phyloP scores from a whole-genome alignment of 257 asterid species.

The Nicotiana otophora region DNA sequence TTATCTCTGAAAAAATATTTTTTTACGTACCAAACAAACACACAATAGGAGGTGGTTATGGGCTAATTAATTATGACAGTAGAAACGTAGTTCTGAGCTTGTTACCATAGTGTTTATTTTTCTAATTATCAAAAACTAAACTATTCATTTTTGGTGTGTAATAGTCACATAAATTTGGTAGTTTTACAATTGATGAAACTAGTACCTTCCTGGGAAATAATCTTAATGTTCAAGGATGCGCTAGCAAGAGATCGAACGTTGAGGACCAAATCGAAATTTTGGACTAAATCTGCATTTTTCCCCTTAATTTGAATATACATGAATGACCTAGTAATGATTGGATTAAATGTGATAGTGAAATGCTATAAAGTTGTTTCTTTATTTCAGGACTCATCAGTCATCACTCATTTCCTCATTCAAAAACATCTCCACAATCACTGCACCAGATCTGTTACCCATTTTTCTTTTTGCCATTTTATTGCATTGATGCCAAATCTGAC shows the following conservation, averaged over 20 bases:
- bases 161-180: too few relatives aligned
- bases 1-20: too few relatives aligned
- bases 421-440: background rate
- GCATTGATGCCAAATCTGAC: background rate
- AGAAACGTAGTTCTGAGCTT: too few relatives aligned
- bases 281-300: background rate
- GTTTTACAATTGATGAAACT: too few relatives aligned
- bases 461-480: background rate
- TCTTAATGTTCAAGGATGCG: background rate
- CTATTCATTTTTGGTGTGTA: too few relatives aligned
- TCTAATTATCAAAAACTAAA: too few relatives aligned
- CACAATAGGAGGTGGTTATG: too few relatives aligned
- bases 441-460: background rate
- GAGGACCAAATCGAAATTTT: background rate
- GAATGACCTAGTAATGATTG: slow-evolving; percentile 1
- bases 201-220: background rate
- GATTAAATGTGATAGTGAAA: background rate
- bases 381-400: slow-evolving; percentile 13
- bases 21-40: too few relatives aligned
- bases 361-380: slow-evolving; percentile 1
- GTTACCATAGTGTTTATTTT: too few relatives aligned
- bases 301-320: background rate
- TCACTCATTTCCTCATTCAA: slow-evolving; percentile 12
- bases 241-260: background rate
- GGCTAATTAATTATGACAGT: too few relatives aligned